Evolutionary conservation across 73 alveolate species (phyloP).

Genomic region (Stentor roeselii): DNA sequence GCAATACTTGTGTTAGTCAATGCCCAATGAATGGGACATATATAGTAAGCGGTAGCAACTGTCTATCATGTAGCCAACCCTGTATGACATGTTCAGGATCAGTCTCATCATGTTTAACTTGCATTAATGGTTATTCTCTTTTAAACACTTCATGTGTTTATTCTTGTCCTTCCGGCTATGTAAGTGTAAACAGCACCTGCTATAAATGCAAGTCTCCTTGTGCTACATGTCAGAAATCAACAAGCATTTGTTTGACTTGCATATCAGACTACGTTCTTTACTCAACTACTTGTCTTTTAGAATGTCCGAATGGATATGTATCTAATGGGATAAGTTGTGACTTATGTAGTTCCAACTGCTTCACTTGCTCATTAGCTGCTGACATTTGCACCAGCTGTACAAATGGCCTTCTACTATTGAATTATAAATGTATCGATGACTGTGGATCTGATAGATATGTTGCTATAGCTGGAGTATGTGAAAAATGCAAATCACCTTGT

Average conservation of each 20-base stretch:
- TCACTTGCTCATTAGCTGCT: not conserved
- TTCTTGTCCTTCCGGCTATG: slow-evolving; percentile 2
- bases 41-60: not conserved
- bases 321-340: not conserved
- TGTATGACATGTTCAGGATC: slow-evolving; percentile 1
- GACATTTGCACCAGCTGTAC: not conserved
- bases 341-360: not conserved
- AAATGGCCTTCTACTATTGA: not conserved
- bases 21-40: slow-evolving; percentile 2
- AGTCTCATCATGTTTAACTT: not conserved
- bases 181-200: not conserved
- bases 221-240: not conserved
- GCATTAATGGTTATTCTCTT: not conserved
- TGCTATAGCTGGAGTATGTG: not conserved
- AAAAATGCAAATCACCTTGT: not conserved
- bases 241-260: not conserved
- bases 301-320: not conserved
- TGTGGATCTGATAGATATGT: not conserved
- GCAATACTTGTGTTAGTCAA: not conserved
- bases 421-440: not conserved
- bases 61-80: not conserved
- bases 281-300: not conserved
- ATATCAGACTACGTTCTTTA: not conserved
- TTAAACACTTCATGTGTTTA: not conserved
- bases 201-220: not conserved